These are phyloP conservation scores for Neurospora cerealis DNA, from an alignment of 495 filamentous ascomycete species.

Conservation along the genomic window DNA sequence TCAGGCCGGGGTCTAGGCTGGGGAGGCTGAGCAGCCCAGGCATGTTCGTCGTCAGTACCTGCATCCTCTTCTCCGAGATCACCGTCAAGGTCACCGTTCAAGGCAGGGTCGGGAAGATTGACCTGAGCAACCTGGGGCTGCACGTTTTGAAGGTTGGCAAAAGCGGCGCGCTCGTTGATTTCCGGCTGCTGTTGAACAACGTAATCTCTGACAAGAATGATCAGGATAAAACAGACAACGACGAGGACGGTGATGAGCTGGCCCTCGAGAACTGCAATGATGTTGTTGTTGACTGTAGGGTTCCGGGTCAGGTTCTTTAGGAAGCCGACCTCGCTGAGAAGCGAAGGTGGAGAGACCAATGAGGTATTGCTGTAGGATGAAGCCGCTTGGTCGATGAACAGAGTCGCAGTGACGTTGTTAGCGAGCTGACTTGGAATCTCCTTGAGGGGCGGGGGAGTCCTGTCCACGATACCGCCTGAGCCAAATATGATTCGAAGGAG, in stretches of 20 bases:
- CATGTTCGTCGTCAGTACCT: constrained; percentile 10
- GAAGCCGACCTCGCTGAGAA: constrained; percentile 64
- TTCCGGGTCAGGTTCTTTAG: constrained; percentile 65
- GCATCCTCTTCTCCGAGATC: constrained; percentile 2
- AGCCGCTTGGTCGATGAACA: constrained; percentile 2
- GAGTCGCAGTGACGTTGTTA: neutral
- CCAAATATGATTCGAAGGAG: constrained; percentile 21
- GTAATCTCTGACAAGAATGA: constrained; percentile 95
- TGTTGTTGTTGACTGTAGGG: constrained; percentile 61
- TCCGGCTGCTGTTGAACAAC: constrained; percentile 95
- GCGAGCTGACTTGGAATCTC: neutral
- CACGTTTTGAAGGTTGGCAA: constrained; percentile 42
- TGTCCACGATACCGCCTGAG: constrained; percentile 13
- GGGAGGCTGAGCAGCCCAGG: neutral
- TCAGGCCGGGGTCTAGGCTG: neutral
- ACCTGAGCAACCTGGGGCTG: constrained; percentile 29
- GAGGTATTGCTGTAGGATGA: neutral
- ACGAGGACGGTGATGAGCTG: constrained; percentile 86
- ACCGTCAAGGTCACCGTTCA: neutral
- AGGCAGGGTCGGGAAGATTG: neutral
- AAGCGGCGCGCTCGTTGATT: constrained; percentile 49
- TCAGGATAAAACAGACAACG: constrained; percentile 83
- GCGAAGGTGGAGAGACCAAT: constrained; percentile 23
- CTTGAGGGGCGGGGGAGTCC: neutral
- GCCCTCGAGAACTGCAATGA: constrained; percentile 82